Percentiles rank a stretch among this genome's conserved stretches.
These are phyloP conservation scores for Cladosporium sp. DNA, from an alignment of 2,329 filamentous ascomycete species.

Conservation along the genomic window DNA sequence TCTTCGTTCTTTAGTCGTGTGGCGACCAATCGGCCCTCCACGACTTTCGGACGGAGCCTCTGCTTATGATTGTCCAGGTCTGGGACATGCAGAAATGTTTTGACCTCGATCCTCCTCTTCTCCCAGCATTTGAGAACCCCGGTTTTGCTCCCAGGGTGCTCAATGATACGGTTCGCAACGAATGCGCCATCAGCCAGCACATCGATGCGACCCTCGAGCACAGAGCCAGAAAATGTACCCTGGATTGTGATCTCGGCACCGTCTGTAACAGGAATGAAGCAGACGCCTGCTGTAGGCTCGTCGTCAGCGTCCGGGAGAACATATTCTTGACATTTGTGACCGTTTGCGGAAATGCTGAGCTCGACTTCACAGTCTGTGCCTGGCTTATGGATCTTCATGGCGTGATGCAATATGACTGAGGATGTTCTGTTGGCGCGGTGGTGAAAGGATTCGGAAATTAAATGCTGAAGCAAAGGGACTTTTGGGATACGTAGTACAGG, in stretches of 20 bases:
- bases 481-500: neutral
- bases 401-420: neutral
- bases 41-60: slow-evolving; percentile 15
- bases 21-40: slow-evolving; percentile 28
- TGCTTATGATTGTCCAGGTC: neutral
- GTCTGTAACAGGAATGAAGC: slow-evolving; percentile 39
- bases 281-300: slow-evolving; percentile 32
- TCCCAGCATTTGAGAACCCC: slow-evolving; percentile 20
- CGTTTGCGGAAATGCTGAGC: slow-evolving; percentile 31
- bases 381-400: slow-evolving; percentile 42
- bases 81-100: slow-evolving; percentile 17
- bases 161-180: slow-evolving; percentile 27
- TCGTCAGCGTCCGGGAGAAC: slow-evolving; percentile 34
- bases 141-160: slow-evolving; percentile 24
- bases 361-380: slow-evolving; percentile 38
- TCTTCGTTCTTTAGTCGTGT: slow-evolving; percentile 16
- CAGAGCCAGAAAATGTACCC: slow-evolving; percentile 37
- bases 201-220: slow-evolving; percentile 36
- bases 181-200: slow-evolving; percentile 41
- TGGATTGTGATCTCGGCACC: slow-evolving; percentile 37
- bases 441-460: neutral
- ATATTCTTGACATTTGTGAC: slow-evolving; percentile 36
- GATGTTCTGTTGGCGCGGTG: neutral
- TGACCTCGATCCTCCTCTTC: slow-evolving; percentile 24
- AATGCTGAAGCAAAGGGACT: neutral